These are phyloP conservation scores for Verticillium tricorpus DNA, from an alignment of 2,329 filamentous ascomycete species.

Conservation along the genomic window DNA sequence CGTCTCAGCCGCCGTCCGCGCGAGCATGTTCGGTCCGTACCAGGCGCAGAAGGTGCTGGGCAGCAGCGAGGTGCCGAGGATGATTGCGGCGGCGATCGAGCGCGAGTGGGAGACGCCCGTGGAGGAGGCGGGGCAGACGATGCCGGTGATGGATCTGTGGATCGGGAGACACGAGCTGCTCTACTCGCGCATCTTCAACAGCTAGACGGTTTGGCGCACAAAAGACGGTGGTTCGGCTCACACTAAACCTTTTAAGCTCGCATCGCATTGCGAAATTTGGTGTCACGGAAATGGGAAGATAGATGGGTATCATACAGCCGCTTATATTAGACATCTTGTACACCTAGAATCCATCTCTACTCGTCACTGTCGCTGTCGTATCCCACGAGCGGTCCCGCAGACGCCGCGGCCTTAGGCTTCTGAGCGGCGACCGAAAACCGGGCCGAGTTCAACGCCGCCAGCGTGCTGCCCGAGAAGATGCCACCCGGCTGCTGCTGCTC, in stretches of 20 bases:
- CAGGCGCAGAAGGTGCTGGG: conserved; percentile 72
- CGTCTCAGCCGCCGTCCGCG: conserved; percentile 70
- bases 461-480: conserved; percentile 77
- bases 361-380: conserved; percentile 83
- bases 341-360: conserved; percentile 46
- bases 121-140: conserved; percentile 67
- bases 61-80: conserved; percentile 48
- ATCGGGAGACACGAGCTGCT: conserved; percentile 76
- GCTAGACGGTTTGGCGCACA: conserved; percentile 37
- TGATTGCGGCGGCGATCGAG: conserved; percentile 54
- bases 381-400: conserved; percentile 71
- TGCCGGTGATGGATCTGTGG: conserved; percentile 79
- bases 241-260: background rate
- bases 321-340: conserved; percentile 36
- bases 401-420: conserved; percentile 45
- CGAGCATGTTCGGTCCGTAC: conserved; percentile 75
- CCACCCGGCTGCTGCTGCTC: conserved; percentile 43
- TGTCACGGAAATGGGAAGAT: background rate
- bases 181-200: conserved; percentile 85
- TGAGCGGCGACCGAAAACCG: conserved; percentile 46
- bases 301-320: conserved; percentile 10
- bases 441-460: conserved; percentile 68
- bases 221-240: background rate
- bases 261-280: background rate
- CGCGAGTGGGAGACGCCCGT: conserved; percentile 54